Evolutionary conservation across 306 rosid species (phyloP), one percentile per base, ranked within the genome.

Genomic region (Spatholobus suberectus): DNA sequence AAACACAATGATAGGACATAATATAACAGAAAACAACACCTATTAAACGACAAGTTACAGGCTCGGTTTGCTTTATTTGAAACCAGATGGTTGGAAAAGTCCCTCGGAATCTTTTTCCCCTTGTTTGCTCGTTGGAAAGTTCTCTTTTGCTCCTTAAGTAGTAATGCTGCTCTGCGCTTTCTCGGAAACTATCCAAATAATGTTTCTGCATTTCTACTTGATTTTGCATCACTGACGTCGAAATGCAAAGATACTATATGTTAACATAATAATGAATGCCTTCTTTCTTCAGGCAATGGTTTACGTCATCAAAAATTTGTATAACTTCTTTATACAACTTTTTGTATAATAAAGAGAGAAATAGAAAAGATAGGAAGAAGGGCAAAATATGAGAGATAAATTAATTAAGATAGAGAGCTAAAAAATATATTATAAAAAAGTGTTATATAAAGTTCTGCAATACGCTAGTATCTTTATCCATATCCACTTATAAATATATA

Each of bases 221-320:
- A 8, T 76, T 61, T 46, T 63, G 4, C 18, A 3, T 21, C 29
- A 75, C 12, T 20, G 15, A 18, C 43, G 6, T 62, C 21, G 2
- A 62, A 62, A 63, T 17, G 70, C 44, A 63, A 24, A 61, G 68
- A 0, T 61, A 26, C 12, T 24, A 26, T 9, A n/a, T 26, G 44
- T 5, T 27, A 26, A 13, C 69, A 13, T 3, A 57, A 75, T 76
- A 24, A 24, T n/a, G 32, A 61, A 78, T 51, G 55, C 40, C 75
- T 76, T 76, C 43, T 78, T 67, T 49, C 75, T 47, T 78, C 66
- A 78, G 75, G 66, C 13, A 77, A 46, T 12, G 29, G 20, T 61
- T 44, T 77, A 32, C 57, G 14, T 27, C 10, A 62, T 29, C 18
- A 27, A 3, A 27, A 4, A 3, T 13, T 59, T 59, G 4, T 26